Conservation (phyloP, 805 yeast species). For the Jamesozyma jinghongensis region DNA sequence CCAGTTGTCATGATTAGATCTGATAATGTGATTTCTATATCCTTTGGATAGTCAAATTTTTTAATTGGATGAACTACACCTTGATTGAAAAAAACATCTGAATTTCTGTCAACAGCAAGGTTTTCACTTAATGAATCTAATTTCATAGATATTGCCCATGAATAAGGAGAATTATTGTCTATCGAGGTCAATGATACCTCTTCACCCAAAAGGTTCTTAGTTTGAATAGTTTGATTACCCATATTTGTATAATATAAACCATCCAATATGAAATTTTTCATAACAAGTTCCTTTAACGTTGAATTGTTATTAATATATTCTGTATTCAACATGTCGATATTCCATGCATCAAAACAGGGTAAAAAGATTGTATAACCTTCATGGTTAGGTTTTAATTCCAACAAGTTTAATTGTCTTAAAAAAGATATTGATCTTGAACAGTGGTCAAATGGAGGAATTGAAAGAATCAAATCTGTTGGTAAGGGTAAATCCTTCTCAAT, state of each 20-base stretch:
- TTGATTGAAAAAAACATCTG: conserved; percentile 67
- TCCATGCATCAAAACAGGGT: conserved; percentile 76
- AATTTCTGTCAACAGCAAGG: conserved; percentile 28
- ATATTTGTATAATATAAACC: conserved; percentile 62
- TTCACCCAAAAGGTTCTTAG: conserved; percentile 28
- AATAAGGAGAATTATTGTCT: conserved; percentile 6
- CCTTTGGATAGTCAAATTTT: conserved; percentile 47
- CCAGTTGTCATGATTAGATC: conserved; percentile 52
- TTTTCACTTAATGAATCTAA: conserved; percentile 17
- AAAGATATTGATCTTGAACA: conserved; percentile 59
- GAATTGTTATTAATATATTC: conserved; percentile 48
- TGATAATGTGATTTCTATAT: conserved; percentile 41
- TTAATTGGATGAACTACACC: conserved; percentile 76
- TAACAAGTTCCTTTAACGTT: conserved; percentile 40
- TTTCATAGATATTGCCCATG: conserved; percentile 5
- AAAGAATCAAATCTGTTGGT: conserved; percentile 56
- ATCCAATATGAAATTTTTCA: conserved; percentile 53
- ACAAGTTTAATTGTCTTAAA: conserved; percentile 43
- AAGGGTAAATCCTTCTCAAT: conserved; percentile 50
- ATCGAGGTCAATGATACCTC: background rate
- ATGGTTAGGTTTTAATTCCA: conserved; percentile 43
- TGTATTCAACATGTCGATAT: conserved; percentile 46
- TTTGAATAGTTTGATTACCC: conserved; percentile 21
- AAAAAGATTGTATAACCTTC: conserved; percentile 67
- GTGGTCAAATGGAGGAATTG: conserved; percentile 53